phyloP scores from a whole-genome alignment of 495 filamentous ascomycete species.

The Penicillium steckii region DNA sequence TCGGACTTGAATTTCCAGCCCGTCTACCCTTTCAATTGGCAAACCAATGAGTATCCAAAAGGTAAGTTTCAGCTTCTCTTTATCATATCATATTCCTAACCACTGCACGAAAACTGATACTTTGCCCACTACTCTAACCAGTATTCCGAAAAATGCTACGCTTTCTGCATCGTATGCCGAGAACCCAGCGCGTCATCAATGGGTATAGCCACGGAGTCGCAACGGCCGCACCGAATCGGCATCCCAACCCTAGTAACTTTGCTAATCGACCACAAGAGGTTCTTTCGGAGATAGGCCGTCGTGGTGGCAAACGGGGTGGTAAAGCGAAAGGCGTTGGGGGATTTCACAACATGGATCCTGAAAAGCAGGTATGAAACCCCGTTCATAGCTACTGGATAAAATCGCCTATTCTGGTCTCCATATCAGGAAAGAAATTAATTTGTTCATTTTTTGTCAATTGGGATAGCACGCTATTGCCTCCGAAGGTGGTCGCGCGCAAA shows the following conservation, averaged over 20 bases:
- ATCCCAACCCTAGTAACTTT: constrained; percentile 62
- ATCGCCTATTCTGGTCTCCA: no score
- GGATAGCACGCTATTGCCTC: constrained; percentile 47
- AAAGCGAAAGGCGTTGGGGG: constrained; percentile 21
- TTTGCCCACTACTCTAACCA: not conserved
- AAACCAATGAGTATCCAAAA: not conserved
- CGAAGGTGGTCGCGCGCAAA: constrained; percentile 48
- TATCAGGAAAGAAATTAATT: not conserved
- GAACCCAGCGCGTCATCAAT: constrained; percentile 2
- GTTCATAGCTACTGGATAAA: not conserved
- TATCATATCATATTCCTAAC: not conserved
- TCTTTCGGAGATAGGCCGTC: constrained; percentile 50
- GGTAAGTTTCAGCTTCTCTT: not conserved
- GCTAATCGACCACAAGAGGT: constrained; percentile 61
- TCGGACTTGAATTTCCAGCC: no score
- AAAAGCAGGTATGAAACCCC: constrained; percentile 45
- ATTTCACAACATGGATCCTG: constrained; percentile 37
- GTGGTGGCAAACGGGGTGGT: constrained; percentile 48
- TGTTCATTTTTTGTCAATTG: not conserved
- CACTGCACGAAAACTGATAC: not conserved
- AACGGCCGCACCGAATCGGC: constrained; percentile 17
- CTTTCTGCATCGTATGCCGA: constrained; percentile 3
- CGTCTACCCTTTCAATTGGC: no score
- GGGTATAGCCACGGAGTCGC: constrained; percentile 9
- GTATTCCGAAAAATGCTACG: constrained; percentile 4